A percentile compares a stretch with the other conserved stretches of the same genome.
These are phyloP conservation scores for Stygiomarasmius scandens DNA, from an alignment of 1,284 basidiomycete genomes.

Conservation along the genomic window DNA sequence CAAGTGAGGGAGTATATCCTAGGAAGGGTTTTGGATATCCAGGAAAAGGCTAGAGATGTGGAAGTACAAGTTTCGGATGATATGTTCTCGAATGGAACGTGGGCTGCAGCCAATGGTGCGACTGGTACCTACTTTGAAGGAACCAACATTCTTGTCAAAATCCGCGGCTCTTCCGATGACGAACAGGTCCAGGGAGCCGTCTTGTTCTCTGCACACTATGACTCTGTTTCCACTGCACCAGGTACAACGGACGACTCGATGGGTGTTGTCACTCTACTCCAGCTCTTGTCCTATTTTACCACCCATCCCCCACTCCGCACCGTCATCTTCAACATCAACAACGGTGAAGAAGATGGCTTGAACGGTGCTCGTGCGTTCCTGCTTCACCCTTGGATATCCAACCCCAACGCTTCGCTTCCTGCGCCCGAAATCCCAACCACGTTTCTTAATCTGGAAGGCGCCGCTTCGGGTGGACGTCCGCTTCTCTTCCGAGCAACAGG, in stretches of 20 bases:
- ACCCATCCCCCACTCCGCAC: constrained; percentile 57
- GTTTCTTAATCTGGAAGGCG: constrained; percentile 82
- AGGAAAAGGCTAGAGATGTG: constrained; percentile 39
- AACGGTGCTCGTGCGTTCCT: constrained; percentile 66
- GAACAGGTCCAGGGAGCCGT: constrained; percentile 42
- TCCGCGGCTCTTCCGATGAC: constrained; percentile 50
- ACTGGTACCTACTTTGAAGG: constrained; percentile 68
- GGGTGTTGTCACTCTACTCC: constrained; percentile 67
- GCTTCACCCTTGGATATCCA: constrained; percentile 63
- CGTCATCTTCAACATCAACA: constrained; percentile 80
- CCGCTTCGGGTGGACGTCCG: constrained; percentile 75
- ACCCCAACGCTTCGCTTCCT: background rate
- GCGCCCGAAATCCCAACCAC: constrained; percentile 54
- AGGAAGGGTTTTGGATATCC: constrained; percentile 50
- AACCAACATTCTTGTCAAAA: constrained; percentile 70
- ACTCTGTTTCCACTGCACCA: constrained; percentile 75
- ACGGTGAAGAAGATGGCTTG: constrained; percentile 78
- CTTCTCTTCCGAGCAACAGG: constrained; percentile 69
- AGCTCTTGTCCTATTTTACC: constrained; percentile 64
- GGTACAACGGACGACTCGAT: constrained; percentile 81
- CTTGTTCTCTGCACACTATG: constrained; percentile 80
- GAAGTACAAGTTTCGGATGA: constrained; percentile 49
- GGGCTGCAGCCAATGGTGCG: constrained; percentile 25
- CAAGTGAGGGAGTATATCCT: constrained; percentile 62
- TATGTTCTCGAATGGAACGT: constrained; percentile 59